Evolutionary conservation across 345 rosid genomes (phyloP).

Genomic region (Excoecaria agallocha): DNA sequence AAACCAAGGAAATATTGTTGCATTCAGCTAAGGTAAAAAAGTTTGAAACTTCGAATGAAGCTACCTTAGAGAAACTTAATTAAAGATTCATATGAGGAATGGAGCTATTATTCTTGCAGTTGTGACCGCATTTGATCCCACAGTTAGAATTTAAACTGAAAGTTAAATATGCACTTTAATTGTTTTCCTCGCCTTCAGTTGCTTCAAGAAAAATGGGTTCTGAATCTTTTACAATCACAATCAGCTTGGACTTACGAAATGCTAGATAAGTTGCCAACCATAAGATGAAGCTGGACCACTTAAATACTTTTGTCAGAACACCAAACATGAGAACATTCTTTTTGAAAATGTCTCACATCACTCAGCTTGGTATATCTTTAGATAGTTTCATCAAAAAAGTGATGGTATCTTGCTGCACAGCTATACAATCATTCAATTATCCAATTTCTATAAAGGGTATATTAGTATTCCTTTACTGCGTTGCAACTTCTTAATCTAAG

Average conservation of each 20-base stretch:
- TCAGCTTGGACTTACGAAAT: background rate
- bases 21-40: background rate
- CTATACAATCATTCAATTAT: background rate
- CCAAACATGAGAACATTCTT: background rate
- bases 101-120: background rate
- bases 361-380: background rate
- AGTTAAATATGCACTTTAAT: background rate
- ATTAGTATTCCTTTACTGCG: background rate
- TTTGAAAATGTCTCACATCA: background rate
- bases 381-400: background rate
- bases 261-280: background rate
- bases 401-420: no score
- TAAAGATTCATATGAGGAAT: background rate
- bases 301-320: background rate
- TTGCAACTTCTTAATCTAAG: background rate
- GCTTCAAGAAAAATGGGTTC: background rate
- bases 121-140: background rate
- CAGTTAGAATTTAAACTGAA: background rate
- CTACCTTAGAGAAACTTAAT: background rate
- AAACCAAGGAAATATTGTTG: background rate
- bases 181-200: no score
- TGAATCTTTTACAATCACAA: background rate
- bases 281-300: background rate
- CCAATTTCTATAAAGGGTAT: background rate
- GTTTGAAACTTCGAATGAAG: background rate